Evolutionary conservation across 2,329 filamentous ascomycete genomes (phyloP), one percentile per base, ranked within the genome.

Genomic region (Aspergillus puulaauensis): DNA sequence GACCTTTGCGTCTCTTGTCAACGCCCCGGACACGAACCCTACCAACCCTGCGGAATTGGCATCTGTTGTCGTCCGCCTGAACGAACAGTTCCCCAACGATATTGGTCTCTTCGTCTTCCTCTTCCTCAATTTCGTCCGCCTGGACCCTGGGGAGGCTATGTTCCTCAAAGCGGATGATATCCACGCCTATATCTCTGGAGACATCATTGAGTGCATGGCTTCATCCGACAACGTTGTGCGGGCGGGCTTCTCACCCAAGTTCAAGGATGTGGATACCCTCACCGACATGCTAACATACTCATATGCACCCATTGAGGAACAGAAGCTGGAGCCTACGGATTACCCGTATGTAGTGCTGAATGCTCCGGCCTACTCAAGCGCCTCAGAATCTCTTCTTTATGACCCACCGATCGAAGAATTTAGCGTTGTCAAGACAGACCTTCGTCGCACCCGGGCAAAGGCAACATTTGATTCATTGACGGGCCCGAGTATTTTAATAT

Each of bases 191-290:
- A 77, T 80, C 45, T 79, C 76, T 5, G 77, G 77, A 35, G 93
- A 99, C 70, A 96, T 99, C 66, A 92, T 99, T 73, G 95, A 99
- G 77, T 99, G 95, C 81, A 99, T 99, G 95, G 95, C 95, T 0
- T 89, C 91, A 8, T 96, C 91, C n/a, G 95, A 99, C 82, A 99
- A 99, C 65, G 95, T 99, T 37, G 93, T 99, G 52, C 91, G 95
- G 56, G 95, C 95, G 0, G 95, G 95, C 44, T 95, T 99, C 76
- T 99, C 95, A 0, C 95, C 95, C 56, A 99, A 99, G 74, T 99
- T 96, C 83, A 97, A 98, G 79, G 95, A 99, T 67, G 91, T 98
- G 21, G 79, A 87, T 54, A 98, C 92, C 0, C 82, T 99, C 11
- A 91, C 93, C 35, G 83, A 86, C 61, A 96, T 96, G 88, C 80